Evolutionary conservation across 352 stramenopile species (phyloP).

Genomic region (Aphanomyces stellatus): DNA sequence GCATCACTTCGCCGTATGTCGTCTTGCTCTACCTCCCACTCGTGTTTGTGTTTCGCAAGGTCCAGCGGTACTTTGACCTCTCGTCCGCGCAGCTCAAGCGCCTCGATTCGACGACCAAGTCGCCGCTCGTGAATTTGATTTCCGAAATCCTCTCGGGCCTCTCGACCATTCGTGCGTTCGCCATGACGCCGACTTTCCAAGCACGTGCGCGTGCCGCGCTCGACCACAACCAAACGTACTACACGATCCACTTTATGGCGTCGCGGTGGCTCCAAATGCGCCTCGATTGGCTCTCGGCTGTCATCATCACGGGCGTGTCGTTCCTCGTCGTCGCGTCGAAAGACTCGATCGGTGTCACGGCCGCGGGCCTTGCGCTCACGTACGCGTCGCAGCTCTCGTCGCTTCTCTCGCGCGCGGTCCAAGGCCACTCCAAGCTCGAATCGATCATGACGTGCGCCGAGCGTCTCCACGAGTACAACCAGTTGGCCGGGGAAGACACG

Average conservation of each 20-base stretch:
- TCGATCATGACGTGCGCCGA: background rate
- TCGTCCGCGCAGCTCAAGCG: slow-evolving; percentile 62
- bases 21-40: slow-evolving; percentile 51
- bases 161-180: background rate
- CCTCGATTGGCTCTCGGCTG: slow-evolving; percentile 42
- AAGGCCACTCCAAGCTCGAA: background rate
- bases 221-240: slow-evolving; percentile 57
- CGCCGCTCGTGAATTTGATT: slow-evolving; percentile 90
- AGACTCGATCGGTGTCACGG: slow-evolving; percentile 34
- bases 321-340: slow-evolving; percentile 68
- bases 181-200: slow-evolving; percentile 8
- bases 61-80: slow-evolving; percentile 40
- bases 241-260: slow-evolving; percentile 63
- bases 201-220: slow-evolving; percentile 24
- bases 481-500: slow-evolving; percentile 34
- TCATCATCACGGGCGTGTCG: slow-evolving; percentile 38
- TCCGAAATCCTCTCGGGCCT: background rate
- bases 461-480: slow-evolving; percentile 30
- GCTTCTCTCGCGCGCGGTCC: background rate
- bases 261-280: slow-evolving; percentile 72
- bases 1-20: slow-evolving; percentile 21
- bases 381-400: slow-evolving; percentile 3
- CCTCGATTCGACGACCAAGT: slow-evolving; percentile 48
- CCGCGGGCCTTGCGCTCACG: background rate
- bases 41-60: slow-evolving; percentile 44